phyloP scores from a whole-genome alignment of 169 alveolate species.

The Eimeria necatrix region DNA sequence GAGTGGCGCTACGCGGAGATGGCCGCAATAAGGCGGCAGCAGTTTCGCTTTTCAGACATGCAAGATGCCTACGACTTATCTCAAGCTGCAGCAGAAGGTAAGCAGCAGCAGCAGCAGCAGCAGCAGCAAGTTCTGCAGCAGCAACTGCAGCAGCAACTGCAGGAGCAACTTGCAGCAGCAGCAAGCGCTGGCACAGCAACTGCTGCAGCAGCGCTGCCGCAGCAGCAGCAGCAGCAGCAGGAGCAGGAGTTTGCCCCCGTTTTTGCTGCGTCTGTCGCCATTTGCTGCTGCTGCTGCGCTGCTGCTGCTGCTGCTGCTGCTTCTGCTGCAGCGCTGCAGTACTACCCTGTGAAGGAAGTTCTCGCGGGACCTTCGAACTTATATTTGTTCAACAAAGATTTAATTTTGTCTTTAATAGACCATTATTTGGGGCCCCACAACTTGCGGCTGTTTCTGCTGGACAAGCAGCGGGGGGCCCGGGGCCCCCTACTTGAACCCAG shows the following conservation, averaged over 20 bases:
- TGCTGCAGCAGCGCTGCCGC: not conserved
- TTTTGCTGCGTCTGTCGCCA: not conserved
- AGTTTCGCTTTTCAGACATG: conserved; percentile 38
- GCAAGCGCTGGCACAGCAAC: too few relatives aligned
- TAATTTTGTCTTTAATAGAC: not conserved
- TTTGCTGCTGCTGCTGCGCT: too few relatives aligned
- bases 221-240: conserved; percentile 40
- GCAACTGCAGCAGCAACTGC: not conserved
- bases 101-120: conserved; percentile 68
- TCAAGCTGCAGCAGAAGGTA: conserved; percentile 57
- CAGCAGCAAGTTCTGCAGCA: conserved; percentile 29
- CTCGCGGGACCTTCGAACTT: conserved; percentile 47
- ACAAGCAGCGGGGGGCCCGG: not conserved
- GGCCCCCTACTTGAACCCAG: not conserved
- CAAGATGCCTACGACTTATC: conserved; percentile 30
- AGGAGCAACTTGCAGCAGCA: not conserved
- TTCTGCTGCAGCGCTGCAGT: conserved; percentile 45
- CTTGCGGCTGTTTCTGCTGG: conserved; percentile 23
- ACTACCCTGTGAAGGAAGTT: conserved; percentile 53
- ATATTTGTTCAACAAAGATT: not conserved
- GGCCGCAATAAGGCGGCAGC: not conserved
- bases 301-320: not conserved
- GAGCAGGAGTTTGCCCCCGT: not conserved
- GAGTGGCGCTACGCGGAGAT: conserved; percentile 63
- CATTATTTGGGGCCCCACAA: not conserved